A percentile compares a stretch with the other conserved stretches of the same genome.
Evolutionary conservation across 2,329 filamentous ascomycete species (phyloP).

Genomic region (Niveomyces coronatus): DNA sequence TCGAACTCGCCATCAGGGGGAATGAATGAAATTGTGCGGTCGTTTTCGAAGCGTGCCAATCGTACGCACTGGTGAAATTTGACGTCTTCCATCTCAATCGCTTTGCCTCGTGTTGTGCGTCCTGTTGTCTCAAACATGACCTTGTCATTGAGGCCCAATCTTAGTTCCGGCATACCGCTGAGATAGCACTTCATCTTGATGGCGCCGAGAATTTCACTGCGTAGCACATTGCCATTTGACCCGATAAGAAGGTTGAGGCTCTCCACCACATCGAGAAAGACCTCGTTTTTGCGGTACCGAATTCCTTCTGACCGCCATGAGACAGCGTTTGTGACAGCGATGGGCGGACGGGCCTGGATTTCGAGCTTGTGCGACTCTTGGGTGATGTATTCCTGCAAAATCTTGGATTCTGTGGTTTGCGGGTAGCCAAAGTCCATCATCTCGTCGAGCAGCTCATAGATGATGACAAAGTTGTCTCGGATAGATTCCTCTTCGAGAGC

Average conservation of each 20-base stretch:
- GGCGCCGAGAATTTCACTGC: constrained; percentile 91
- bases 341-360: constrained; percentile 88
- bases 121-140: constrained; percentile 99
- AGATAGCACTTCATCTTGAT: constrained; percentile 99
- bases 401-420: constrained; percentile 97
- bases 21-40: constrained; percentile 97
- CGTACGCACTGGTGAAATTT: constrained; percentile 99
- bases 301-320: constrained; percentile 98
- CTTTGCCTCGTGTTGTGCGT: constrained; percentile 85
- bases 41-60: constrained; percentile 93
- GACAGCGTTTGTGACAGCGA: constrained; percentile 96
- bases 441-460: constrained; percentile 96
- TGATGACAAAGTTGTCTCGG: constrained; percentile 97
- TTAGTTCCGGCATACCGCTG: constrained; percentile 93
- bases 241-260: constrained; percentile 93
- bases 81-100: constrained; percentile 99
- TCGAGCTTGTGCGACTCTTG: constrained; percentile 99
- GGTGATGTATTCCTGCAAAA: constrained; percentile 97
- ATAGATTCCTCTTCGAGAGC: constrained; percentile 98
- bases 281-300: constrained; percentile 97
- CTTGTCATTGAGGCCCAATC: constrained; percentile 93
- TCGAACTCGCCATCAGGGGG: constrained; percentile 98
- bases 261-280: constrained; percentile 96
- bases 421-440: constrained; percentile 99
- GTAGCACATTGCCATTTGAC: constrained; percentile 85